Evolutionary conservation across 257 asterid genomes (phyloP).

Genomic region (Parsonsia alboflavescens): DNA sequence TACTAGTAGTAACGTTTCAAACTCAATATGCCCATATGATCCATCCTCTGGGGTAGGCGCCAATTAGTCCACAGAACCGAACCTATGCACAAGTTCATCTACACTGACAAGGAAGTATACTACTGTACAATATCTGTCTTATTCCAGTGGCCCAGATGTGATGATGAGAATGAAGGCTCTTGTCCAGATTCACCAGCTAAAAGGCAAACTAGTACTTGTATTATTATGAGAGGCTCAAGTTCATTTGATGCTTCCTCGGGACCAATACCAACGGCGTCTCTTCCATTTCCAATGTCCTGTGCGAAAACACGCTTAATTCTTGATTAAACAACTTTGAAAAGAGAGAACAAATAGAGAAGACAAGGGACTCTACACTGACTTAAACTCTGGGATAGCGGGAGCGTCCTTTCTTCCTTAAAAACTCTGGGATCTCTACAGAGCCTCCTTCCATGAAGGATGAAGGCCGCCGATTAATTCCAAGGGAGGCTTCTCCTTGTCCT

Average conservation of each 20-base stretch:
- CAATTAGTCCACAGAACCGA: neutral
- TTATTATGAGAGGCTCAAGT: slow-evolving; percentile 11
- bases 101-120: slow-evolving; percentile 9
- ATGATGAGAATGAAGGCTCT: neutral
- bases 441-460: slow-evolving; percentile 69
- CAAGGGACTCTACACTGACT: slow-evolving; percentile 8
- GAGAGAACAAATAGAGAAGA: neutral
- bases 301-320: slow-evolving; percentile 11
- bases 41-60: neutral
- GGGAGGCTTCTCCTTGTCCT: slow-evolving; percentile 51
- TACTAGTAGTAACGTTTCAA: neutral
- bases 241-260: neutral
- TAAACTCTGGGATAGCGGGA: slow-evolving; percentile 82
- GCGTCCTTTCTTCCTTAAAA: slow-evolving; percentile 81
- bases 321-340: neutral
- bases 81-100: slow-evolving; percentile 25
- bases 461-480: slow-evolving; percentile 54
- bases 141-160: slow-evolving; percentile 10
- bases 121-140: slow-evolving; percentile 22
- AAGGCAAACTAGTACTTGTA: slow-evolving; percentile 3
- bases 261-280: slow-evolving; percentile 8
- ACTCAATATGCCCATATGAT: neutral
- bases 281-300: slow-evolving; percentile 32
- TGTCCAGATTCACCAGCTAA: neutral
- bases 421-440: slow-evolving; percentile 78